phyloP scores from a whole-genome alignment of 805 yeast species.

The Saccharomycopsis malanga region DNA sequence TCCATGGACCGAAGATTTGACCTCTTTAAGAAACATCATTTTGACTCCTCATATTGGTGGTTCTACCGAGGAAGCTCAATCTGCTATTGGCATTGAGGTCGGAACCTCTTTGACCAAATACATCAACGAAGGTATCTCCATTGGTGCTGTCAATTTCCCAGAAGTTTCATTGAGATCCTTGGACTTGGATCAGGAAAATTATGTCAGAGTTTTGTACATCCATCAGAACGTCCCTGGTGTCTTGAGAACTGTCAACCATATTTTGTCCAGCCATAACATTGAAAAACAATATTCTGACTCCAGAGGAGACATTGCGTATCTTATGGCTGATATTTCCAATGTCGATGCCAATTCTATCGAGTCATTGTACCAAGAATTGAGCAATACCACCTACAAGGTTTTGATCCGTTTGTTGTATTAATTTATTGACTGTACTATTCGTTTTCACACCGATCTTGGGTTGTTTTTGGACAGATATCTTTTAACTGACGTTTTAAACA shows the following conservation, averaged over 20 bases:
- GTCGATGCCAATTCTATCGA: constrained; percentile 80
- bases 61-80: constrained; percentile 97
- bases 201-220: constrained; percentile 89
- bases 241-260: constrained; percentile 92
- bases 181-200: constrained; percentile 77
- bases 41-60: constrained; percentile 98
- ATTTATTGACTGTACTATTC: too few species aligned
- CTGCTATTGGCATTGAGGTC: constrained; percentile 95
- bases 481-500: too few species aligned
- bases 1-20: constrained; percentile 76
- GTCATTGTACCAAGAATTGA: constrained; percentile 74
- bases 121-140: constrained; percentile 92
- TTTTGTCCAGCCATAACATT: constrained; percentile 88
- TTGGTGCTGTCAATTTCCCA: constrained; percentile 98
- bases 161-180: constrained; percentile 88
- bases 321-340: constrained; percentile 94
- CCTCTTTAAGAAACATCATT: constrained; percentile 77
- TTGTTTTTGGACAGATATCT: too few species aligned
- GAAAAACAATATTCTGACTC: constrained; percentile 98
- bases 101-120: constrained; percentile 78
- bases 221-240: constrained; percentile 99
- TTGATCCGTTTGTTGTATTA: constrained; percentile 85
- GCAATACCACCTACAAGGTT: constrained; percentile 83
- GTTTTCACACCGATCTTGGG: too few species aligned
- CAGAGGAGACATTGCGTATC: constrained; percentile 89